These are phyloP conservation scores for Plasmodium vinckei DNA, from an alignment of 169 alveolate genomes.

Conservation along the genomic window DNA sequence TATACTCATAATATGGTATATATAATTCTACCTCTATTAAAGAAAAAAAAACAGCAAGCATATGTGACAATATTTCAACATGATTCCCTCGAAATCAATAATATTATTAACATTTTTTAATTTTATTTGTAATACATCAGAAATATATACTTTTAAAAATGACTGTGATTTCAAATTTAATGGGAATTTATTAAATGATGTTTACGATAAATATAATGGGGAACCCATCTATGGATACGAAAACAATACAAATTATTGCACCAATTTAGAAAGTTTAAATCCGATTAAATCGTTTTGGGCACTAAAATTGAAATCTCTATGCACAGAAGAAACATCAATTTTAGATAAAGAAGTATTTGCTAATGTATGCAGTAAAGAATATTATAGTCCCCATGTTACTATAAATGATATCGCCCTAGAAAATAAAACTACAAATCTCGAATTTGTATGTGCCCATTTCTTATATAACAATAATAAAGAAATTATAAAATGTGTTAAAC, in stretches of 20 bases:
- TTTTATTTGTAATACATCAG: constrained; percentile 2
- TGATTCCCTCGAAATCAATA: constrained; percentile 5
- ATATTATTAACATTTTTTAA: constrained; percentile 10
- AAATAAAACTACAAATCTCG: constrained; percentile 22
- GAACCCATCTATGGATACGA: background rate
- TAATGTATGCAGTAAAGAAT: constrained; percentile 46
- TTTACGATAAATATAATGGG: constrained; percentile 62
- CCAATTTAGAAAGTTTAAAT: constrained; percentile 54
- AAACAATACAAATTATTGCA: constrained; percentile 20
- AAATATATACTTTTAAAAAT: constrained; percentile 12
- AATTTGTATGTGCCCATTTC: constrained; percentile 75
- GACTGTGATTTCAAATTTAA: constrained; percentile 48
- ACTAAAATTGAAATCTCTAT: constrained; percentile 58
- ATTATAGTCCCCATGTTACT: constrained; percentile 34
- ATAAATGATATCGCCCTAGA: constrained; percentile 28
- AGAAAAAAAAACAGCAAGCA: too few species aligned
- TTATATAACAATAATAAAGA: constrained; percentile 65
- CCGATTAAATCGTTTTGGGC: constrained; percentile 44
- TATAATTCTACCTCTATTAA: too few species aligned
- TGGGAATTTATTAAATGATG: constrained; percentile 13
- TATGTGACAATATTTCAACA: constrained; percentile 14
- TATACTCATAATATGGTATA: too few species aligned
- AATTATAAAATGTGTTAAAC: constrained; percentile 65
- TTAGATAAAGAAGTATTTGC: constrained; percentile 62
- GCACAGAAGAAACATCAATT: constrained; percentile 73